Evolutionary conservation across 2,329 filamentous ascomycete genomes (phyloP).

Genomic region (Alternaria sp.): DNA sequence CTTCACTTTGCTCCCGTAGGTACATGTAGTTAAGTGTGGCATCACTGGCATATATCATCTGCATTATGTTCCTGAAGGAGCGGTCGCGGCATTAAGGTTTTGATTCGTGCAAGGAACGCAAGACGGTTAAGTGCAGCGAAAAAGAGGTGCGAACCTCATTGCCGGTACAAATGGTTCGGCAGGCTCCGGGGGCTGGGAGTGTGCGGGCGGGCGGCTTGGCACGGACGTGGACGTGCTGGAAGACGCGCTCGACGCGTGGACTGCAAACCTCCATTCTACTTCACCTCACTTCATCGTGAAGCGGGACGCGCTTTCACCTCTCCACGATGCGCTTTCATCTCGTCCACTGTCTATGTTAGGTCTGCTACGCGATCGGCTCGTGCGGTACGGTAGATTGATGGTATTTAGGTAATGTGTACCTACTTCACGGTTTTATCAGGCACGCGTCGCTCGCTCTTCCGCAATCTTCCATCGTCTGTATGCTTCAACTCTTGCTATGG

Average conservation of each 20-base stretch:
- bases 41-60: slow-evolving; percentile 14
- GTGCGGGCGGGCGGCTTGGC: not conserved
- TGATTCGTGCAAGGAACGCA: slow-evolving; percentile 18
- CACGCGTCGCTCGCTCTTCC: not conserved
- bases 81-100: slow-evolving; percentile 41
- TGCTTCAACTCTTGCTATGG: not conserved
- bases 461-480: not conserved
- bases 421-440: no score
- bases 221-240: not conserved
- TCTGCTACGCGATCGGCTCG: not conserved
- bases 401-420: not conserved
- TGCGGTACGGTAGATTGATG: not conserved
- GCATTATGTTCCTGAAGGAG: slow-evolving; percentile 36
- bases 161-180: slow-evolving; percentile 6
- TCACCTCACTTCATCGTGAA: slow-evolving; percentile 8
- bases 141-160: slow-evolving; percentile 8
- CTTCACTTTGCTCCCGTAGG: not conserved
- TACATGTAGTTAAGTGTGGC: slow-evolving; percentile 7
- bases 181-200: slow-evolving; percentile 8
- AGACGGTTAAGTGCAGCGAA: slow-evolving; percentile 20
- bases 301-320: not conserved
- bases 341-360: rapidly evolving
- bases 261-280: slow-evolving; percentile 2
- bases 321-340: not conserved
- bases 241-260: not conserved